These are phyloP conservation scores for Fistulinella prunicolor DNA, from an alignment of 768 basidiomycete genomes.

Conservation along the genomic window DNA sequence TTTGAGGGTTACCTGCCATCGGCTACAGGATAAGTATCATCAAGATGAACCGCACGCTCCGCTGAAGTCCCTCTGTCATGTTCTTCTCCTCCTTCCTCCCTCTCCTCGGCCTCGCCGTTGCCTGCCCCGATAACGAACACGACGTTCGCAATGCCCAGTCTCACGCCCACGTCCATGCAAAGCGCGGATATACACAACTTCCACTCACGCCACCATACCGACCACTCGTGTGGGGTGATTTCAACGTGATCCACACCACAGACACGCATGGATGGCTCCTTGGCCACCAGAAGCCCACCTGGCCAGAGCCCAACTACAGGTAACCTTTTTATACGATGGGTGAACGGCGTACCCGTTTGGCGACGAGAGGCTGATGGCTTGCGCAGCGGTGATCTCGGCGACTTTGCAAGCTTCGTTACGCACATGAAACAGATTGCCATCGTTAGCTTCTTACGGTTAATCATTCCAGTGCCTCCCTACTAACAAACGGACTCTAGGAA, in stretches of 20 bases:
- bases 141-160: slow-evolving; percentile 29
- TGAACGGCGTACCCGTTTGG: too few species aligned
- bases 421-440: slow-evolving; percentile 78
- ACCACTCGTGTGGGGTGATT: slow-evolving; percentile 78
- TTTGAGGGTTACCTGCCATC: too few species aligned
- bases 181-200: slow-evolving; percentile 39
- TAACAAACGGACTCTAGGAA: slow-evolving; percentile 33
- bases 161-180: slow-evolving; percentile 25
- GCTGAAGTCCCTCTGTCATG: slow-evolving; percentile 3
- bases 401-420: slow-evolving; percentile 77
- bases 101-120: slow-evolving; percentile 19
- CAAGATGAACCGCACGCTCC: not conserved
- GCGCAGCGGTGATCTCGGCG: slow-evolving; percentile 62
- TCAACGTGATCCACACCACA: slow-evolving; percentile 86
- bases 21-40: too few species aligned
- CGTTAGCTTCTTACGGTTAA: slow-evolving; percentile 30
- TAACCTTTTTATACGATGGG: too few species aligned
- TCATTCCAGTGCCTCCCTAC: not conserved
- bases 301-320: slow-evolving; percentile 77
- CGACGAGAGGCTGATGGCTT: slow-evolving; percentile 22
- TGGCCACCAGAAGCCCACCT: slow-evolving; percentile 73
- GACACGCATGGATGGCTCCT: slow-evolving; percentile 82
- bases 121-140: slow-evolving; percentile 18
- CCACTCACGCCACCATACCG: slow-evolving; percentile 56
- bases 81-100: slow-evolving; percentile 14